Evolutionary conservation across 306 rosid genomes (phyloP).

Genomic region (Hylodesmum podocarpum): DNA sequence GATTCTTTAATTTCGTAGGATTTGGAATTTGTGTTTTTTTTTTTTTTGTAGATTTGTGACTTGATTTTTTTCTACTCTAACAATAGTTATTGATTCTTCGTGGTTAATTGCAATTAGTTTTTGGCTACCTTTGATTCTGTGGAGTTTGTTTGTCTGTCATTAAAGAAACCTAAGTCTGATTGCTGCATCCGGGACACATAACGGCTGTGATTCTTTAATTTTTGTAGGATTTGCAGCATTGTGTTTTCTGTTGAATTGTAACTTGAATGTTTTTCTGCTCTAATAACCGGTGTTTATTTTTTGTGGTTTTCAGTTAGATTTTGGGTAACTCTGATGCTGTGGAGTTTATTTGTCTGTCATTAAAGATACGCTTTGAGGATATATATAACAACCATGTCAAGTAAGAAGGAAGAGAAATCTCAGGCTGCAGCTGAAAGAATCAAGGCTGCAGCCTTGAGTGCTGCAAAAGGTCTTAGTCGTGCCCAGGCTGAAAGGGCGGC

Average conservation of each 20-base stretch:
- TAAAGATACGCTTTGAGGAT: not conserved
- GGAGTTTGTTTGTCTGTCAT: no score
- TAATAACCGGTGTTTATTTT: slow-evolving; percentile 18
- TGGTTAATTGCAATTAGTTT: no score
- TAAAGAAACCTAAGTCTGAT: not conserved
- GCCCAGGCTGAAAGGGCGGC: slow-evolving; percentile 99
- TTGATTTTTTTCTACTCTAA: no score
- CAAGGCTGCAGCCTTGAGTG: slow-evolving; percentile 91
- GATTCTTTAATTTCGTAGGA: no score
- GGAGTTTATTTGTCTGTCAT: not conserved
- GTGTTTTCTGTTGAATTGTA: not conserved
- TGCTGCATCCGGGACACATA: not conserved
- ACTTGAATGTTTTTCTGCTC: not conserved
- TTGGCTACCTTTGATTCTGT: no score
- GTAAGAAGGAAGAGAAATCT: slow-evolving; percentile 95
- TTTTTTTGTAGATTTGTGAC: no score
- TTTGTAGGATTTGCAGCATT: not conserved
- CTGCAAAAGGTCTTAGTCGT: slow-evolving; percentile 97
- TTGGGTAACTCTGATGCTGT: not conserved
- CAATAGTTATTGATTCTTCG: no score
- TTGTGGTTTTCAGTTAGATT: not conserved
- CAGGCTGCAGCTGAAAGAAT: slow-evolving; percentile 96
- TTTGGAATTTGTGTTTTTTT: no score
- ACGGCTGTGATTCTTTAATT: not conserved
- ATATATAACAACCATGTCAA: slow-evolving; percentile 59